Percentiles rank a stretch among this genome's conserved stretches.
phyloP scores from a whole-genome alignment of 305 asterid genomes.

The Rubia peregrina region DNA sequence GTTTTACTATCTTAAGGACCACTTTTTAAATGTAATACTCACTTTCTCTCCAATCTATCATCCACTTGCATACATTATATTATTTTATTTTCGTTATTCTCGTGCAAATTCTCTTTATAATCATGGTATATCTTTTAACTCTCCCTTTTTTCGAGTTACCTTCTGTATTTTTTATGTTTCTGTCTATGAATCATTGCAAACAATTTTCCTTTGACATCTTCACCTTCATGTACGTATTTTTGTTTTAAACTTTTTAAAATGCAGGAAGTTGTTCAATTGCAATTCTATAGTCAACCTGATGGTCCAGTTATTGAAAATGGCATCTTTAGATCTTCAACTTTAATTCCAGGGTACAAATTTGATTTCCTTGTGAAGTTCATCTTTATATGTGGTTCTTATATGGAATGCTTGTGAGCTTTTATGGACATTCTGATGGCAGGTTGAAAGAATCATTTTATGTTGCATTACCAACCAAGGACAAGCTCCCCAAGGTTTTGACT shows the following conservation, averaged over 20 bases:
- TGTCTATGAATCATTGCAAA: background rate
- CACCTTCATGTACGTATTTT: slow-evolving; percentile 12
- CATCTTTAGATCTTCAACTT: slow-evolving; percentile 65
- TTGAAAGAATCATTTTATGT: slow-evolving; percentile 84
- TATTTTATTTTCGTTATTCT: no score
- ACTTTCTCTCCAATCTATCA: no score
- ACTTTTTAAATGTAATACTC: no score
- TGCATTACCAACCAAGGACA: slow-evolving; percentile 85
- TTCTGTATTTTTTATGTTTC: background rate
- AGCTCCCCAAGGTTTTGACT: slow-evolving; percentile 78
- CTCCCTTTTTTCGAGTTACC: background rate
- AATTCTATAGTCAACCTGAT: slow-evolving; percentile 89
- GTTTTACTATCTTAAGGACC: no score
- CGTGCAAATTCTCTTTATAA: no score
- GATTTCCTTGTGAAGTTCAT: background rate
- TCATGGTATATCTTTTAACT: background rate
- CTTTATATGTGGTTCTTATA: slow-evolving; percentile 15
- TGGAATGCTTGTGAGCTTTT: slow-evolving; percentile 19
- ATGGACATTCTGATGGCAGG: slow-evolving; percentile 34
- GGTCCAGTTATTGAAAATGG: slow-evolving; percentile 73
- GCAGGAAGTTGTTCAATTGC: slow-evolving; percentile 65
- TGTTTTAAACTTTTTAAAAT: background rate
- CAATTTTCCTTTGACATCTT: slow-evolving; percentile 3
- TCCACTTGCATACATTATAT: no score
- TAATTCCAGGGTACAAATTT: slow-evolving; percentile 74